Conservation (phyloP, 345 rosid genomes). For the Raphanus sativus region DNA sequence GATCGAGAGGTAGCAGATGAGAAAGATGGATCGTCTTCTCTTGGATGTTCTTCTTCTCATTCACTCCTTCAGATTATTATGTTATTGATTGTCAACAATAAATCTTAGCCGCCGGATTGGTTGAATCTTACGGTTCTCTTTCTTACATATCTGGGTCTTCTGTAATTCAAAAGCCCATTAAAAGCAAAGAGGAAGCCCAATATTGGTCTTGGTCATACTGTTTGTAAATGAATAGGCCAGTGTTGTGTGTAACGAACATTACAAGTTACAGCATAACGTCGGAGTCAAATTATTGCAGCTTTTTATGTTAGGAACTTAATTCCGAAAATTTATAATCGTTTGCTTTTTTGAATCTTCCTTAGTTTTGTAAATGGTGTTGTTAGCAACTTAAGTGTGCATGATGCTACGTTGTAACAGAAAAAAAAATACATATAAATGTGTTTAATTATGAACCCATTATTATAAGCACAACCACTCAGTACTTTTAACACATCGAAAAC, state of each 20-base stretch:
- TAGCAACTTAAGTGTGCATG: neutral
- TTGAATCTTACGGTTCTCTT: neutral
- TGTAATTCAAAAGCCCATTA: conserved; percentile 4
- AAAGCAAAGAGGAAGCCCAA: conserved; percentile 1
- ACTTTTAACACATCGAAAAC: neutral
- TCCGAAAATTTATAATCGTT: neutral
- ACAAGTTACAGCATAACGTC: neutral
- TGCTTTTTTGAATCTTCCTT: neutral
- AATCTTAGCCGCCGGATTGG: conserved; percentile 25
- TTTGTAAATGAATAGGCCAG: neutral
- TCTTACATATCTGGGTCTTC: neutral
- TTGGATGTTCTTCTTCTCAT: neutral
- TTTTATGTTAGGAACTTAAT: neutral
- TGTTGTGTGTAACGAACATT: neutral
- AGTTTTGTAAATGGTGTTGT: neutral
- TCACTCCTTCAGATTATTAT: neutral
- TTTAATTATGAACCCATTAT: neutral
- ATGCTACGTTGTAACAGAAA: neutral
- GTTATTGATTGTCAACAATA: neutral
- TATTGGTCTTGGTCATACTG: neutral
- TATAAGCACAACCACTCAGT: neutral
- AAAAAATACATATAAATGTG: neutral
- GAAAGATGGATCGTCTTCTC: conserved; percentile 11
- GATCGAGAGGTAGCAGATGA: conserved; percentile 24
- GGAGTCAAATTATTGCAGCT: neutral